Conservation (phyloP, 208 protist species). For the Leishmania tropica region DNA sequence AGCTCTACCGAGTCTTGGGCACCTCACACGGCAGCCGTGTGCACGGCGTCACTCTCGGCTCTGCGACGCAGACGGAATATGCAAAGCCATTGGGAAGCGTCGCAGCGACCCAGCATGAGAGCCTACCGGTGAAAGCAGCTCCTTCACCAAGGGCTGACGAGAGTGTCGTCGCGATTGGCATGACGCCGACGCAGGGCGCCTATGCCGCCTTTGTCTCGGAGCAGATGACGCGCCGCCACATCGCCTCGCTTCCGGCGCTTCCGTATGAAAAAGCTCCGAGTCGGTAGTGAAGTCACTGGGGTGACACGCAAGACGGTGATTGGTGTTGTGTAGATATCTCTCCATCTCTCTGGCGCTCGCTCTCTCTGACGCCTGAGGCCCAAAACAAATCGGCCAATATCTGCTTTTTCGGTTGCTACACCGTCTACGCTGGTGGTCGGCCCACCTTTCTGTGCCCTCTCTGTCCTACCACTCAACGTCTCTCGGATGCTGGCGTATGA, state of each 20-base stretch:
- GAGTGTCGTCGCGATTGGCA: conserved; percentile 29
- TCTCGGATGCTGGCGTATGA: not conserved
- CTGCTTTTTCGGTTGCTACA: not conserved
- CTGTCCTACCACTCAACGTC: not conserved
- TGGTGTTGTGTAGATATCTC: not conserved
- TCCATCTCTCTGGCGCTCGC: not conserved
- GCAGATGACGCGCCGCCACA: conserved; percentile 45
- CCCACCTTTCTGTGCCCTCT: too few relatives aligned
- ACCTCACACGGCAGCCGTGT: conserved; percentile 9
- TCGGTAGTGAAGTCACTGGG: conserved; percentile 8
- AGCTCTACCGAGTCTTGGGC: conserved; percentile 25
- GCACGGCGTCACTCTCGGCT: conserved; percentile 7
- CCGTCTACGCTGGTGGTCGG: not conserved
- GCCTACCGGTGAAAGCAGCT: not conserved
- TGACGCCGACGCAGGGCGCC: conserved; percentile 62
- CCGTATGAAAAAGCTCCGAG: conserved; percentile 48
- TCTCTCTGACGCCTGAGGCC: not conserved
- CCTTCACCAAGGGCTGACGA: not conserved
- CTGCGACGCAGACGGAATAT: not conserved
- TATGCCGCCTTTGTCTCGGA: conserved; percentile 62
- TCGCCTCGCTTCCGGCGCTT: conserved; percentile 53
- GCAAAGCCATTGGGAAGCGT: not conserved
- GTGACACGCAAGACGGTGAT: not conserved
- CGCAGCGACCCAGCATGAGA: not conserved
- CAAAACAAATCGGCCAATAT: not conserved